Evolutionary conservation across 192 early-diverging fungal species (phyloP).

Genomic region (Umbelopsis ramanniana): DNA sequence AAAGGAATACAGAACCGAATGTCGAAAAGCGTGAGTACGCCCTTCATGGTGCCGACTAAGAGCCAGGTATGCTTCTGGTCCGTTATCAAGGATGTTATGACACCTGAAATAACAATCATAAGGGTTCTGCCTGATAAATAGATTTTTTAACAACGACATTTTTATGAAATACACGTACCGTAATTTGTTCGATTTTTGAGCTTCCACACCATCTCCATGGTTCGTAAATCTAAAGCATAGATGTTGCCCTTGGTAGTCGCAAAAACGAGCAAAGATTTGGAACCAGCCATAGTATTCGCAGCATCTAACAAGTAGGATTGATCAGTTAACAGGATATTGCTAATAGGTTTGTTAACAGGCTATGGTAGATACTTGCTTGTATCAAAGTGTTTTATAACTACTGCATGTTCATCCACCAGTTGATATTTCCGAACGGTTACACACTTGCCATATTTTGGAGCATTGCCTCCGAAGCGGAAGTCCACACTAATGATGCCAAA

Average conservation of each 20-base stretch:
- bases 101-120: conserved; percentile 41
- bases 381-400: conserved; percentile 69
- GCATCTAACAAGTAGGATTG: conserved; percentile 19
- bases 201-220: conserved; percentile 71
- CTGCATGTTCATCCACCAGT: conserved; percentile 63
- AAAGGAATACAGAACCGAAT: conserved; percentile 74
- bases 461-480: conserved; percentile 43
- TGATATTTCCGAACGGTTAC: conserved; percentile 57
- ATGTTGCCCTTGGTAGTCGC: conserved; percentile 74
- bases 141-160: too few relatives aligned
- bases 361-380: conserved; percentile 48
- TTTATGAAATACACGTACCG: conserved; percentile 44
- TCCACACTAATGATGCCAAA: conserved; percentile 48
- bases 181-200: conserved; percentile 57
- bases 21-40: conserved; percentile 80
- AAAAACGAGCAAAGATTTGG: conserved; percentile 70
- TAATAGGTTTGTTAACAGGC: neutral
- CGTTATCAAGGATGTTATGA: conserved; percentile 67
- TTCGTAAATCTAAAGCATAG: conserved; percentile 71
- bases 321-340: neutral
- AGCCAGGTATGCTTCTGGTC: conserved; percentile 70
- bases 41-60: conserved; percentile 74
- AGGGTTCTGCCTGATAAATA: neutral
- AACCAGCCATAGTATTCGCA: conserved; percentile 48
- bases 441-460: conserved; percentile 68